A percentile compares a stretch with the other conserved stretches of the same genome.
Evolutionary conservation across 2,329 filamentous ascomycete species (phyloP).

Genomic region (Cryphonectria radicalis): DNA sequence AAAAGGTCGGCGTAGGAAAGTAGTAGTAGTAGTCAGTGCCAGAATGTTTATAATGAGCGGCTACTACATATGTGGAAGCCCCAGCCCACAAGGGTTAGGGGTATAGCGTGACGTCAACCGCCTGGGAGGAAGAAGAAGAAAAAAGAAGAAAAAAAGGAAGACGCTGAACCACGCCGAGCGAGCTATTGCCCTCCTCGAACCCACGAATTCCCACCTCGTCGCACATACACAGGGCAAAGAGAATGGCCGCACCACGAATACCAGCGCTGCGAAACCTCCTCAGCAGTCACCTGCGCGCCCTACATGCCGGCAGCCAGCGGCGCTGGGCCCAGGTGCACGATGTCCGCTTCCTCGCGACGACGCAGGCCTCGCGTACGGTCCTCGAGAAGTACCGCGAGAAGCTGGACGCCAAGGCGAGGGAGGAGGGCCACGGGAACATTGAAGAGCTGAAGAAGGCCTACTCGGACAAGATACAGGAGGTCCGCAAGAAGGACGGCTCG

Average conservation of each 20-base stretch:
- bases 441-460: slow-evolving; percentile 82
- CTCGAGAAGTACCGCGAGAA: slow-evolving; percentile 87
- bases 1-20: too few species aligned
- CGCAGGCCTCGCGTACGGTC: slow-evolving; percentile 68
- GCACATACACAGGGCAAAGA: background rate
- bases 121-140: background rate
- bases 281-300: slow-evolving; percentile 39
- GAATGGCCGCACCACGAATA: slow-evolving; percentile 55
- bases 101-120: background rate
- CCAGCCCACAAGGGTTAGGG: background rate
- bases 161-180: background rate
- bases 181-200: too few species aligned
- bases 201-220: background rate
- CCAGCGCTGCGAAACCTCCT: slow-evolving; percentile 54
- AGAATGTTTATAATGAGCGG: too few species aligned
- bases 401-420: slow-evolving; percentile 74
- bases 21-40: too few species aligned
- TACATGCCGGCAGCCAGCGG: slow-evolving; percentile 60
- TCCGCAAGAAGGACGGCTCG: slow-evolving; percentile 70
- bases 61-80: background rate
- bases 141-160: background rate
- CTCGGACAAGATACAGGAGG: slow-evolving; percentile 76
- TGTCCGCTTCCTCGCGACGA: slow-evolving; percentile 85
- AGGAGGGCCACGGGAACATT: slow-evolving; percentile 71
- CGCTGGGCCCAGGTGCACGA: slow-evolving; percentile 93